phyloP scores from a whole-genome alignment of 768 basidiomycete genomes.

The Suillus spraguei region DNA sequence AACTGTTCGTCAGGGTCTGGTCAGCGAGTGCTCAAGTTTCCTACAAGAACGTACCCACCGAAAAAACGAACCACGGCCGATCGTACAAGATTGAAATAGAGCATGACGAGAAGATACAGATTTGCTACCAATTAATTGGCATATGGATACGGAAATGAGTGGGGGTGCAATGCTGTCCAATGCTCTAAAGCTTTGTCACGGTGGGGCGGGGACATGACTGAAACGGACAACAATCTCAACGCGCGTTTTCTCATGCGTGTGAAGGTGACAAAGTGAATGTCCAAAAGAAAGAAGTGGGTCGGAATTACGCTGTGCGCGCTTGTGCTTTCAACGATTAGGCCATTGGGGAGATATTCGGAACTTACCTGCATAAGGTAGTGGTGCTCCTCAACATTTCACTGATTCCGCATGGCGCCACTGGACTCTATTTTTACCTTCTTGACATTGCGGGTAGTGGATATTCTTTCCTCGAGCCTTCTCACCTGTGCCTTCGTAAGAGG shows the following conservation, averaged over 20 bases:
- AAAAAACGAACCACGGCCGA: neutral
- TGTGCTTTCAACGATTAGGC: neutral
- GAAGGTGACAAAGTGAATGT: neutral
- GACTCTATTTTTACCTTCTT: slow-evolving; percentile 15
- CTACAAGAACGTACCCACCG: neutral
- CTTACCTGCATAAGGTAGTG: slow-evolving; percentile 1
- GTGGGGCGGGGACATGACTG: neutral
- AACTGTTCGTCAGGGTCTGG: neutral
- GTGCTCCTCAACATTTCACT: slow-evolving; percentile 27
- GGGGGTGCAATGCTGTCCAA: neutral
- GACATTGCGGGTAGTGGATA: slow-evolving; percentile 11
- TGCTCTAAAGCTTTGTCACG: neutral
- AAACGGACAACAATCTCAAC: neutral
- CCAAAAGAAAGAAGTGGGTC: neutral
- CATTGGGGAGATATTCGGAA: neutral
- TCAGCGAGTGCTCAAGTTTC: neutral
- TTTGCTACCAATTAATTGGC: neutral
- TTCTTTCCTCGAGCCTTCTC: slow-evolving; percentile 13
- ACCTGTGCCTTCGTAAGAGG: slow-evolving; percentile 5
- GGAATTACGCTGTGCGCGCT: neutral
- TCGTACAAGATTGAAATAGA: neutral
- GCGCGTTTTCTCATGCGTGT: neutral
- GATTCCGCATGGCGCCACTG: slow-evolving; percentile 22
- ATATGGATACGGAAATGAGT: slow-evolving; percentile 1
- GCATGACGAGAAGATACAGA: neutral